Base-by-base conservation (phyloP, 2,329 filamentous ascomycete genomes). In the Penicillium sp. region DNA sequence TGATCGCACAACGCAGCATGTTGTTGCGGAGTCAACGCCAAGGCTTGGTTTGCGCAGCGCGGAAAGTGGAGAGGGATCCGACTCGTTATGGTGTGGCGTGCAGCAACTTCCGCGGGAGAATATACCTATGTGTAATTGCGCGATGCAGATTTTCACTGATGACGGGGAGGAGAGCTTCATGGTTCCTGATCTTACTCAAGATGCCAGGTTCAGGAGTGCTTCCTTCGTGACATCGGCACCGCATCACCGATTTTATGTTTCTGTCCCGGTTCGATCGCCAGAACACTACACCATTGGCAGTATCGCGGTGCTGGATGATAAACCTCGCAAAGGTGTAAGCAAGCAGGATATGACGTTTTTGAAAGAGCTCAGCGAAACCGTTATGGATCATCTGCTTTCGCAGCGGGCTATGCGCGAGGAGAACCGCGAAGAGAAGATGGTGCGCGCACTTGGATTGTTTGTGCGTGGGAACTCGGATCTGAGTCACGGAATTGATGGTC, bases 1-100 rank as follows among this genome's bases (percentile, higher is more conserved):
- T 39, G 69, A 70, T 49, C 57, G 54, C 13, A 60, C 47, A 4
- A 60, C 50, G 13, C 68, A 72, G 50, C 61, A 71, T 58, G 57
- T 72, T 16, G 50, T 72, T 9, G 69, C 69, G 0, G 70, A 72
- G 56, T 62, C 69, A 0, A 70, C 69, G 0, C 62, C 58, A 6
- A 43, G 47, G 6, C 57, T 68, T 2, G 50, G 61, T 21, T 48
- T 67, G 19, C 61, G 62, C n/a, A 58, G 58, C 11, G n/a, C 53
- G 2, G 49, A 50, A 13, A 53, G 50, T 16, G 54, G 54, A 31
- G 45, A 62, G 6, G 43, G 37, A 39, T 42, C 54, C 1, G 58
- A 64, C 5, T 50, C 33, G 10, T 52, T 67, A 9, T 67, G 65
- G 65, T 44, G 60, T 13, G 65, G 65, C 1, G 60, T 64, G 14